Evolutionary conservation across 495 filamentous ascomycete genomes (phyloP), one percentile per base, ranked within the genome.

Genomic region (Podospora australis): DNA sequence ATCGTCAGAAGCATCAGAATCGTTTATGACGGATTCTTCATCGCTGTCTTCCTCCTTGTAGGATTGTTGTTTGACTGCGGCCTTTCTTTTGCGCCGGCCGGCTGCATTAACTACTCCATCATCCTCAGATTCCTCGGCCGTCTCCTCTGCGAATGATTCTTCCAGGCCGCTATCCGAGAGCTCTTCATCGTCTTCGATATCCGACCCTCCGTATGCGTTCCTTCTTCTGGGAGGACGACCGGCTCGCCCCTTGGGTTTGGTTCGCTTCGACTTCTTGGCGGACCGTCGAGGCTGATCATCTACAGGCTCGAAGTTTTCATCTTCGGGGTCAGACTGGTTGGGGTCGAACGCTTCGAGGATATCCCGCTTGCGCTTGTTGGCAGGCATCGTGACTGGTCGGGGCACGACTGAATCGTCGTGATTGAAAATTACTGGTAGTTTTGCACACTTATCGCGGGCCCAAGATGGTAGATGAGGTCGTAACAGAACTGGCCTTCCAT

Each of bases 261-360:
- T 52, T 6, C 64, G 20, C 6, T 68, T 63, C 9, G 65, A 58
- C 52, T 70, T 70, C 52, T 73, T 72, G 39, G 57, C 52, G 11
- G 63, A 58, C 59, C 68, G 53, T 58, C 62, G 44, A 62, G 79
- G 64, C 57, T 72, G 60, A 28, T 69, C 69, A 10, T 70, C 58
- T 8, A 56, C 54, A 23, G 72, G 74, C 36, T 78, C 75, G 64
- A 87, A 95, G 61, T 88, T 87, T 36, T 84, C 82, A 53, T 95
- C 89, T 36, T 88, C 80, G 0, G 88, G 79, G 57, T 95, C 89
- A 36, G 88, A 92, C 59, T 86, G 86, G 69, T 81, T 89, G 19
- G 82, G 83, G 63, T 88, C 87, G 55, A 91, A 78, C 52, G 78
- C 78, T 46, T 87, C 83, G 50, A 84, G 64, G 11, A 66, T 53